These are phyloP conservation scores for Filobasidium wieringae DNA, from an alignment of 768 basidiomycete species.

Conservation along the genomic window DNA sequence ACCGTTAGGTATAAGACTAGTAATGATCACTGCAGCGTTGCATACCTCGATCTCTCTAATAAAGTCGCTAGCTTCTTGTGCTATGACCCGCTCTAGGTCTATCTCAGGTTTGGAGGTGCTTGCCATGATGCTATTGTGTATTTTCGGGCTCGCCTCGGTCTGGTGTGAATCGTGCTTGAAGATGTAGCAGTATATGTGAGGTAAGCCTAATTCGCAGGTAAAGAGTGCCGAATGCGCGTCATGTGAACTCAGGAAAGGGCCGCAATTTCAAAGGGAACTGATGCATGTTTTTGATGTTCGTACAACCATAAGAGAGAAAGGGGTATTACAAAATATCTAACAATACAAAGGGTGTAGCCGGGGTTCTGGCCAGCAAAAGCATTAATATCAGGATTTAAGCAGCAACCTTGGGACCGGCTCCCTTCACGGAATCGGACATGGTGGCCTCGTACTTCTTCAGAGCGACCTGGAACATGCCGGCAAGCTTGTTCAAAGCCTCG, in stretches of 20 bases:
- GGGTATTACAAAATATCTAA: not conserved
- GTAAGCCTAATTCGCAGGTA: too few relatives aligned
- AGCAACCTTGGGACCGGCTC: constrained; percentile 55
- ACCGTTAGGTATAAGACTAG: not conserved
- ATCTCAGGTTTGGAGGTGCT: not conserved
- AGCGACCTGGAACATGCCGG: constrained; percentile 84
- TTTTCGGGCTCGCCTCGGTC: too few relatives aligned
- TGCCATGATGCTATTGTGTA: not conserved
- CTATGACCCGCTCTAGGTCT: constrained; percentile 6
- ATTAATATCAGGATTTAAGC: not conserved
- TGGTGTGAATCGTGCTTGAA: too few relatives aligned
- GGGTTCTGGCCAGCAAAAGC: not conserved
- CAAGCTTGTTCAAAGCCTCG: constrained; percentile 76
- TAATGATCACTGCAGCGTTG: not conserved
- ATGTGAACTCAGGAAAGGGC: too few relatives aligned
- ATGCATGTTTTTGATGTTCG: too few relatives aligned
- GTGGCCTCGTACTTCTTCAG: constrained; percentile 84
- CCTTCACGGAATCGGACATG: constrained; percentile 64
- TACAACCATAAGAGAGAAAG: too few relatives aligned
- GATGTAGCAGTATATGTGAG: too few relatives aligned
- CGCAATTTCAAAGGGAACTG: too few relatives aligned
- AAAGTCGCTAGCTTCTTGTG: constrained; percentile 17
- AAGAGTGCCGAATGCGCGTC: too few relatives aligned
- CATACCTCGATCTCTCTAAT: constrained; percentile 12
- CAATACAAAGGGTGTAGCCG: not conserved